Evolutionary conservation across 345 rosid species (phyloP).

Genomic region (Excoecaria agallocha): DNA sequence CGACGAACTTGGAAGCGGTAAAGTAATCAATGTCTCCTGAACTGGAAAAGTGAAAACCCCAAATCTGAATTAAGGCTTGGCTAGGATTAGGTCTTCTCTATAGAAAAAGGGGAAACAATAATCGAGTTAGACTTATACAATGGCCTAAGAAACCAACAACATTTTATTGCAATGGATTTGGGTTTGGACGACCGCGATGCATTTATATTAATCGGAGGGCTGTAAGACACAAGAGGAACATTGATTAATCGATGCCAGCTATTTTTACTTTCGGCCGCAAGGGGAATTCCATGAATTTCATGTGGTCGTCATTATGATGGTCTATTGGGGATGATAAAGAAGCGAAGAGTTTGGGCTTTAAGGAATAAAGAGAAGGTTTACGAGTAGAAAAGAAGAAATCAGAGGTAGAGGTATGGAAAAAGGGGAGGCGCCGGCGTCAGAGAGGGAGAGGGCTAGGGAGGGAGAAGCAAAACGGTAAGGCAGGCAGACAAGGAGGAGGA

Average conservation of each 20-base stretch:
- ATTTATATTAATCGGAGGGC: conserved; percentile 16
- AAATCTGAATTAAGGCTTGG: not conserved
- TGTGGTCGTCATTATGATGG: too few species aligned
- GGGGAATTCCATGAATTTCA: too few species aligned
- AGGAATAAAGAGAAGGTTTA: too few species aligned
- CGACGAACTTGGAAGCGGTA: not conserved
- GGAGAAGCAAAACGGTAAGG: too few species aligned
- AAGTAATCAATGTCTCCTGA: not conserved
- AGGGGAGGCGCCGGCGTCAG: too few species aligned
- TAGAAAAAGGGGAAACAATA: not conserved
- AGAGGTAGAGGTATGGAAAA: too few species aligned
- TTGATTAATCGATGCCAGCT: not conserved
- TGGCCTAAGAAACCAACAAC: not conserved
- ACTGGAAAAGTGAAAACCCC: conserved; percentile 10
- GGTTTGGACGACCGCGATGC: conserved; percentile 14
- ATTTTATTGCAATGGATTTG: not conserved
- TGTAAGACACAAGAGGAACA: not conserved
- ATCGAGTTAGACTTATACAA: not conserved
- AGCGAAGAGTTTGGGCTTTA: too few species aligned
- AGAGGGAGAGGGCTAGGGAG: too few species aligned
- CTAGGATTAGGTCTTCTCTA: not conserved
- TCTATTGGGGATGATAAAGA: too few species aligned
- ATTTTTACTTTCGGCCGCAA: not conserved
- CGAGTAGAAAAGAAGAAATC: too few species aligned
- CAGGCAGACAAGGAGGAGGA: too few species aligned